Evolutionary conservation across 768 basidiomycete species (phyloP).

Genomic region (Amanita subjunquillea): DNA sequence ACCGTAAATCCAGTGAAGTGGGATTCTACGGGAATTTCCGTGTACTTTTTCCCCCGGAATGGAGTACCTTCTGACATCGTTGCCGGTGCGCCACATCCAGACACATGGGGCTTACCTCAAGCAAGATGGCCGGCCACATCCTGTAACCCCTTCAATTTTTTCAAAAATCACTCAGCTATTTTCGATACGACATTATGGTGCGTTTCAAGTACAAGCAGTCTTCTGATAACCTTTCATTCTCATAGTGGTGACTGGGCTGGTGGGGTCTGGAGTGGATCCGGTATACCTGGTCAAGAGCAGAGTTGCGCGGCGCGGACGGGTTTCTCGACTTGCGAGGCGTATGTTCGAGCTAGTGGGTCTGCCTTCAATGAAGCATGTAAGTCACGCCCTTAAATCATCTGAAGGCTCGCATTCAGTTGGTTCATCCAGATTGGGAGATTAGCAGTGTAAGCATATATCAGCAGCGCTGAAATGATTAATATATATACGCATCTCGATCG

Average conservation of each 20-base stretch:
- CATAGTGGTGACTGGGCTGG: conserved; percentile 85
- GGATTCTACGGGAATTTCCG: conserved; percentile 62
- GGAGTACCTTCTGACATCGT: conserved; percentile 71
- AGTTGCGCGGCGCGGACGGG: conserved; percentile 83
- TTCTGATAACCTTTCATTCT: neutral
- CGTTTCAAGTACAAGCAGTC: conserved; percentile 12
- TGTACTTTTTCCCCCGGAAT: conserved; percentile 75
- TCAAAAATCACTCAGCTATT: conserved; percentile 66
- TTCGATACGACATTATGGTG: conserved; percentile 85
- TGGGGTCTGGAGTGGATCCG: conserved; percentile 59
- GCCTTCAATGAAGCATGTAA: conserved; percentile 71
- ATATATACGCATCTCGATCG: neutral
- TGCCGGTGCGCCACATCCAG: conserved; percentile 63
- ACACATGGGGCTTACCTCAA: conserved; percentile 65
- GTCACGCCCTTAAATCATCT: conserved; percentile 18
- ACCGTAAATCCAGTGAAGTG: conserved; percentile 50
- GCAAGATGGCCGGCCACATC: conserved; percentile 69
- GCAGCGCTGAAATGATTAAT: conserved; percentile 5
- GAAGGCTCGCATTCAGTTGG: neutral
- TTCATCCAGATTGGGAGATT: conserved; percentile 68
- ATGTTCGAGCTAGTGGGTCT: conserved; percentile 61
- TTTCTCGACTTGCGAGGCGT: conserved; percentile 70
- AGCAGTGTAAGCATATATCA: conserved; percentile 68
- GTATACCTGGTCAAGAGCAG: conserved; percentile 75
- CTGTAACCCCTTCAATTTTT: conserved; percentile 74